Evolutionary conservation across 306 rosid species (phyloP), one percentile per base, ranked within the genome.

Genomic region (Trifolium fragiferum): DNA sequence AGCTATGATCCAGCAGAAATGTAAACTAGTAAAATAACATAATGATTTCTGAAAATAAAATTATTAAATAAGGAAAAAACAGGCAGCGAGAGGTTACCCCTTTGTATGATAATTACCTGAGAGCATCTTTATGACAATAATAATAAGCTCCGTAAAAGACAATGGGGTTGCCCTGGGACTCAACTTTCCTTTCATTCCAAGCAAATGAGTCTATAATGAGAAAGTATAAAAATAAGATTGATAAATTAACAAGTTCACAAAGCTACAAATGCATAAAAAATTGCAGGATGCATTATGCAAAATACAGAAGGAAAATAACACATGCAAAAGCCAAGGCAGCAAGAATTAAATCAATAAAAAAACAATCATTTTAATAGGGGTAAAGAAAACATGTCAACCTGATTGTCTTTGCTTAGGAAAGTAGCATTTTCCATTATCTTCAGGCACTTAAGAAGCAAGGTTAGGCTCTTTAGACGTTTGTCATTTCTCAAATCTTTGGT

Each of bases 401-500:
- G 99, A 80, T 95, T 95, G 73, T 87, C 93, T 66, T 89, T 82
- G 74, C 99, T 95, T 16, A 95, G 87, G 74, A 92, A 92, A 43
- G 99, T 89, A 7, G 99, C 98, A 81, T 95, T 95, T 86, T 95
- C 98, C 99, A 95, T 95, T 64, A 95, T 90, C 90, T 92, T 92
- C 89, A 95, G 85, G 83, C 99, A 89, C 83, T 92, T 95, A 47
- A 92, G 96, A 72, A 95, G 96, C 40, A 86, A 54, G 78, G 84
- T 82, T 60, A 95, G 79, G 80, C 88, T 81, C 82, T 80, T 84
- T 54, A 85, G 66, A 37, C 40, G 82, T 76, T 80, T 81, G 49
- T 82, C 76, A 35, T 57, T 78, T 78, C 85, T 86, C 72, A 66
- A 76, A 80, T 81, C 84, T 79, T 72, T 82, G 38, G 86, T 70